Conservation (phyloP, 257 asterid species). For the Penstemon eatonii region DNA sequence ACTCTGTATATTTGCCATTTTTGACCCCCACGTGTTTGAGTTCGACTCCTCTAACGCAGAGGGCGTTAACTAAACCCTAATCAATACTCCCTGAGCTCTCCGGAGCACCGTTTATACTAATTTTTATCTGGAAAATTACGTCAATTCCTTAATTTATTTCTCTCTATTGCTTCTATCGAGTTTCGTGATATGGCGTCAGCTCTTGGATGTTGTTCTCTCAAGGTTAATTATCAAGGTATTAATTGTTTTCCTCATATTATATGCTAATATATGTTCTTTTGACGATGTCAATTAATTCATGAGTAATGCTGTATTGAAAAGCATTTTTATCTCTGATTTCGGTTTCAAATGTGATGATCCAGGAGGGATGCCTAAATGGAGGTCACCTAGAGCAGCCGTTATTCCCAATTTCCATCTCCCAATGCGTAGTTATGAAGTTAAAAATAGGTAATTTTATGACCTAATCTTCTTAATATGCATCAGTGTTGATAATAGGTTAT, state of each 20-base stretch:
- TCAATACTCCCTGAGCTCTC: neutral
- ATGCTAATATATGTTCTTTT: neutral
- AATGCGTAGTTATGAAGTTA: conserved; percentile 84
- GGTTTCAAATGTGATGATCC: conserved; percentile 24
- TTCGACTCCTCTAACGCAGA: neutral
- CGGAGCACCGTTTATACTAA: neutral
- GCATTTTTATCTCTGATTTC: neutral
- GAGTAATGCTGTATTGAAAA: neutral
- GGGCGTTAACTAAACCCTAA: neutral
- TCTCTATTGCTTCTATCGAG: neutral
- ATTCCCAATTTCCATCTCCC: conserved; percentile 76
- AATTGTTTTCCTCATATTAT: neutral
- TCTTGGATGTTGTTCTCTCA: conserved; percentile 41
- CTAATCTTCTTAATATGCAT: neutral
- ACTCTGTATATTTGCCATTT: no score
- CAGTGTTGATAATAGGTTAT: neutral
- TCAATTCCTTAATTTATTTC: neutral
- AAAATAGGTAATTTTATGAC: conserved; percentile 52
- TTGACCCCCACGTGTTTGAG: no score
- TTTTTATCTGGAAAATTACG: neutral
- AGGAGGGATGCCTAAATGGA: conserved; percentile 60
- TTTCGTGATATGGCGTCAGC: conserved; percentile 35
- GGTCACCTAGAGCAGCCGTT: conserved; percentile 68
- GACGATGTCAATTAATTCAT: neutral
- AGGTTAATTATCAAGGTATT: conserved; percentile 35